These are phyloP conservation scores for Penicillium janthinellum DNA, from an alignment of 2,329 filamentous ascomycete genomes.

Conservation along the genomic window DNA sequence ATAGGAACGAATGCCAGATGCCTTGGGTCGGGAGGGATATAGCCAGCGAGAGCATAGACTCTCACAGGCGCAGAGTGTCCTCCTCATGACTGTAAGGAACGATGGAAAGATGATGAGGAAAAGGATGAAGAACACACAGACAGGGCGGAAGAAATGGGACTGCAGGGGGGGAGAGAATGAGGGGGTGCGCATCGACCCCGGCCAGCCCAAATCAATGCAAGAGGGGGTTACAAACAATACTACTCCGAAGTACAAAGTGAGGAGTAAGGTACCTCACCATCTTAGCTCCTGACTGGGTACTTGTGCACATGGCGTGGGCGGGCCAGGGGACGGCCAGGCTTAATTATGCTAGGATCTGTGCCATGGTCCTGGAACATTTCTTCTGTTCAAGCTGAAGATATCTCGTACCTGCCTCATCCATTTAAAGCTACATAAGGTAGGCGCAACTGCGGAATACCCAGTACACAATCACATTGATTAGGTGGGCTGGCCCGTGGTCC, in stretches of 20 bases:
- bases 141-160: background rate
- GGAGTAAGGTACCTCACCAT: too few species aligned
- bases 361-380: too few species aligned
- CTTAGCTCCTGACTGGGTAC: background rate
- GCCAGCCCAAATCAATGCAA: background rate
- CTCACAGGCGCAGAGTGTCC: constrained; percentile 29
- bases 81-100: constrained; percentile 26
- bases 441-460: background rate
- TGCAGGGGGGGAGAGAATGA: constrained; percentile 15
- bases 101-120: background rate
- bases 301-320: background rate
- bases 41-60: constrained; percentile 32
- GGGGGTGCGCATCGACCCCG: constrained; percentile 22
- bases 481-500: background rate
- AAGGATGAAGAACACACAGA: background rate
- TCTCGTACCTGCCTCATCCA: background rate
- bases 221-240: too few species aligned
- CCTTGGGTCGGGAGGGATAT: constrained; percentile 26
- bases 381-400: too few species aligned
- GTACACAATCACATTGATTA: background rate
- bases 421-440: background rate
- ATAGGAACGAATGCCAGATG: constrained; percentile 14
- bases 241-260: too few species aligned
- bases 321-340: background rate
- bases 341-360: background rate